phyloP scores from a whole-genome alignment of 2,329 filamentous ascomycete species.

The Aspergillus nomiae region DNA sequence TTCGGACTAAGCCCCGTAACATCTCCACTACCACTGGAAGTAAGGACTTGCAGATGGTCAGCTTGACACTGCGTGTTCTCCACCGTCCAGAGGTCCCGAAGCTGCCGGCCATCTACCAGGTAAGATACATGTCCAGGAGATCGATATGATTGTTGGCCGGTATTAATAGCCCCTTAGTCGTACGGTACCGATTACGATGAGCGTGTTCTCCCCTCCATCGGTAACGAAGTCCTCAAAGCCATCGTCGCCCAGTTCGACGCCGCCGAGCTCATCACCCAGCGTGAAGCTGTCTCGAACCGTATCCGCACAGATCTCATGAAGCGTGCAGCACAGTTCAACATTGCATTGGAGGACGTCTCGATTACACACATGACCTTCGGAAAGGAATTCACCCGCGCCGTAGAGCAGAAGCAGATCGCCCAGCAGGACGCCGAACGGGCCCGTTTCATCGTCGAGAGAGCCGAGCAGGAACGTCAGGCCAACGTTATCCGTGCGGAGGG shows the following conservation, averaged over 20 bases:
- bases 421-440: constrained; percentile 98
- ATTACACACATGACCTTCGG: constrained; percentile 99
- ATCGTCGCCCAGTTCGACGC: constrained; percentile 99
- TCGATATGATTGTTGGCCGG: neutral
- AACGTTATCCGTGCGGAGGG: constrained; percentile 98
- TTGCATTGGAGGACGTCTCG: constrained; percentile 95
- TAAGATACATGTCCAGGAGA: constrained; percentile 45
- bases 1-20: constrained; percentile 94
- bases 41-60: constrained; percentile 99
- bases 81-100: constrained; percentile 91
- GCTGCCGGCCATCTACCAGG: constrained; percentile 98
- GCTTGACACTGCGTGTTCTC: constrained; percentile 91
- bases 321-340: constrained; percentile 97
- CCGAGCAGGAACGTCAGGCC: constrained; percentile 97
- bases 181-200: constrained; percentile 99
- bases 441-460: constrained; percentile 96
- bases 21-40: constrained; percentile 96
- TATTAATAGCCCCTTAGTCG: constrained; percentile 58
- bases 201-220: constrained; percentile 95
- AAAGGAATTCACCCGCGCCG: constrained; percentile 96
- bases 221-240: constrained; percentile 98
- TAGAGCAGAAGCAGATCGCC: constrained; percentile 99
- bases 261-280: constrained; percentile 96
- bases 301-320: constrained; percentile 91
- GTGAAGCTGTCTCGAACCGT: constrained; percentile 92